These are phyloP conservation scores for Phyllosticta capitalensis DNA, from an alignment of 2,329 filamentous ascomycete genomes.

Conservation along the genomic window DNA sequence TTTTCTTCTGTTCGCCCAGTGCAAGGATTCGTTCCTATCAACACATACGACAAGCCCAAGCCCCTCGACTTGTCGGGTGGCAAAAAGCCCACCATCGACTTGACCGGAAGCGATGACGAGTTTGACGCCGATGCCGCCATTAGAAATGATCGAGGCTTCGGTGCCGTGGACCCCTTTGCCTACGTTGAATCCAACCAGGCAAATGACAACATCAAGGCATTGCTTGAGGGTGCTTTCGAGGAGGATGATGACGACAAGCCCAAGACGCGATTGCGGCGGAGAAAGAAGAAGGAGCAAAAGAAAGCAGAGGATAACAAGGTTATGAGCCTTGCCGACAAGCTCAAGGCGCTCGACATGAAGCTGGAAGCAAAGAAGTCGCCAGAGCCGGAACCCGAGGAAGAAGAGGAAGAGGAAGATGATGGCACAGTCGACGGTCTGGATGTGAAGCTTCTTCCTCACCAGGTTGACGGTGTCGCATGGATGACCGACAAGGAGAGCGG, in stretches of 20 bases:
- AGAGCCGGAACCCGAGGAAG: constrained; percentile 32
- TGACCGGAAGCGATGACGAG: constrained; percentile 36
- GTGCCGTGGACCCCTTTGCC: constrained; percentile 44
- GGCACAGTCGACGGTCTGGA: constrained; percentile 69
- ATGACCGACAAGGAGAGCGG: constrained; percentile 90
- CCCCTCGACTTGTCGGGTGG: constrained; percentile 12
- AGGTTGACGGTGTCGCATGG: constrained; percentile 89
- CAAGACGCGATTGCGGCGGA: constrained; percentile 35
- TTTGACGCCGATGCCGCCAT: constrained; percentile 41
- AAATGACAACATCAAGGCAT: constrained; percentile 65
- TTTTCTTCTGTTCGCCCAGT: constrained; percentile 43
- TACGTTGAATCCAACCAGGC: constrained; percentile 66
- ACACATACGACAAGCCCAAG: constrained; percentile 13
- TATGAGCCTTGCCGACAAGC: constrained; percentile 32
- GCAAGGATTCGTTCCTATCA: constrained; percentile 32
- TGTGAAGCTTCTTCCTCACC: constrained; percentile 83
- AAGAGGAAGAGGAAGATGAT: constrained; percentile 45
- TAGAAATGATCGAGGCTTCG: constrained; percentile 39
- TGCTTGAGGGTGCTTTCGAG: constrained; percentile 74
- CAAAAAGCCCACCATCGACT: constrained; percentile 34
- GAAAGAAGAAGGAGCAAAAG: constrained; percentile 28
- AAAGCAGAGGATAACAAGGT: constrained; percentile 25
- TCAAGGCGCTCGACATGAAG: constrained; percentile 34
- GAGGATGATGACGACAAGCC: constrained; percentile 54
- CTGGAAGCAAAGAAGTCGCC: constrained; percentile 42